These are phyloP conservation scores for Firmiana major DNA, from an alignment of 345 rosid species.

Conservation along the genomic window DNA sequence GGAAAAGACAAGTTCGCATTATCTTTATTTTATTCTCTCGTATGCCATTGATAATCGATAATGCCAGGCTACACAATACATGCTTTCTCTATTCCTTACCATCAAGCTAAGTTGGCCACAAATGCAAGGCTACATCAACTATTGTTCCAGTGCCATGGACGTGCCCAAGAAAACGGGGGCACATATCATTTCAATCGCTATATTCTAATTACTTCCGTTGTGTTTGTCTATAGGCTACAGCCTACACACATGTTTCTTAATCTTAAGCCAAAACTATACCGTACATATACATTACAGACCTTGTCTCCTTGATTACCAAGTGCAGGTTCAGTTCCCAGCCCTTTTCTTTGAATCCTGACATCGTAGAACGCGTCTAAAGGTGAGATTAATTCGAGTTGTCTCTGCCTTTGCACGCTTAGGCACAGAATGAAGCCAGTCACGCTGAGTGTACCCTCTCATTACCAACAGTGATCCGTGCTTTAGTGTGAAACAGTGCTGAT, in stretches of 20 bases:
- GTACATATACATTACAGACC: not conserved
- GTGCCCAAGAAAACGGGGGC: no score
- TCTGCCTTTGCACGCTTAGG: constrained; percentile 73
- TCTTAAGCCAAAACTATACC: not conserved
- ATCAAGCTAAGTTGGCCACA: no score
- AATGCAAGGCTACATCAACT: no score
- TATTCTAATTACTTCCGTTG: no score
- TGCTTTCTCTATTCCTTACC: no score
- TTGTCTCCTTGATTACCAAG: not conserved
- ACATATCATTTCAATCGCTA: no score
- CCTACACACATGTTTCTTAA: not conserved
- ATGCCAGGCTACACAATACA: no score
- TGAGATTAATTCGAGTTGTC: constrained; percentile 68
- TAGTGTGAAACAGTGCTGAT: constrained; percentile 51
- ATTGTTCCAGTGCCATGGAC: no score
- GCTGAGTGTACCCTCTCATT: constrained; percentile 84
- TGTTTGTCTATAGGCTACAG: no score
- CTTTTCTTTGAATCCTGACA: not conserved
- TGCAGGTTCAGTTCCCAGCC: not conserved
- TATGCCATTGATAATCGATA: no score
- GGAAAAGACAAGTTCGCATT: no score
- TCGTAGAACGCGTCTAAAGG: constrained; percentile 57
- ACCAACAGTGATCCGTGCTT: constrained; percentile 83
- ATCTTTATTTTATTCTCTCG: no score
- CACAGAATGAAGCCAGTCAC: constrained; percentile 89